A percentile compares a stretch with the other conserved stretches of the same genome.
Conservation (phyloP, 306 rosid genomes). For the Begonia fuchsioides region DNA sequence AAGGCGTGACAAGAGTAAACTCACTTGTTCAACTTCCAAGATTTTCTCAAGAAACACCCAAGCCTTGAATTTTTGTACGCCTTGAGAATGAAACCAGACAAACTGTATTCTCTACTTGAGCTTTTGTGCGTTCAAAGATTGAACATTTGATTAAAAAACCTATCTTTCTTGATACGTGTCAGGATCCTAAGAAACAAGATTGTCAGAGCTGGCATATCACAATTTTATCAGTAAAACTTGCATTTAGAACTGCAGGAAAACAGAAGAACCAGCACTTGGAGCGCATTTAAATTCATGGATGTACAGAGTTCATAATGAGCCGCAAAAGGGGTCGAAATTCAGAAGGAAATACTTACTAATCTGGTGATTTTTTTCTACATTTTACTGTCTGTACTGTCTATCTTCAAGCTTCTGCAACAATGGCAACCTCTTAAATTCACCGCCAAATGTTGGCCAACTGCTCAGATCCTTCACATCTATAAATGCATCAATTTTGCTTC, state of each 20-base stretch:
- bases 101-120: neutral
- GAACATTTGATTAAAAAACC: no score
- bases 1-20: constrained; percentile 94
- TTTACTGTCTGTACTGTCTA: neutral
- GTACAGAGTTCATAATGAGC: no score
- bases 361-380: no score
- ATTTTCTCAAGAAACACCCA: constrained; percentile 74
- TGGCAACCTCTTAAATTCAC: neutral
- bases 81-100: neutral
- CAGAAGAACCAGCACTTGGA: no score
- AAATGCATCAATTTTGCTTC: neutral
- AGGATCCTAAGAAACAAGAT: no score
- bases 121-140: no score
- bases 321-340: no score
- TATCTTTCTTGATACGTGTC: no score
- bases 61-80: constrained; percentile 5
- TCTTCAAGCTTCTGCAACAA: neutral
- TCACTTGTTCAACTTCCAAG: constrained; percentile 96
- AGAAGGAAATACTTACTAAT: no score
- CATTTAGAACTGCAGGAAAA: neutral
- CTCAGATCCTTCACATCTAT: neutral
- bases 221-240: neutral
- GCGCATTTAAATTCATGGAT: no score
- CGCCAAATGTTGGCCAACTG: neutral
- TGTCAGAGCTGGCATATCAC: no score